Percentiles rank a stretch among this genome's conserved stretches.
Evolutionary conservation across 257 asterid species (phyloP).

Genomic region (Nicotiana noctiflora): DNA sequence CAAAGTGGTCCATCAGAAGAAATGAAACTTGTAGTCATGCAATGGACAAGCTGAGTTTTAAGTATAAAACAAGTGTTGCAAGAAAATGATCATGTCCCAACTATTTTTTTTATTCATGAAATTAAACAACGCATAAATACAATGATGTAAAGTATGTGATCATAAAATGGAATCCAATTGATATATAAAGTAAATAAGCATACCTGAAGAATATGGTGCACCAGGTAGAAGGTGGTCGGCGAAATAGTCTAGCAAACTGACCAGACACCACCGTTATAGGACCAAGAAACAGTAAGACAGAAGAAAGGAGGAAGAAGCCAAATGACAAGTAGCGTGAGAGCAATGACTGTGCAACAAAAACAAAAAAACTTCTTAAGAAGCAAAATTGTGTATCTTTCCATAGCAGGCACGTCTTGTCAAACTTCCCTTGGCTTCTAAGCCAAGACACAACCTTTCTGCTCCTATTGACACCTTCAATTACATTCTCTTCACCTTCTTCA

Average conservation of each 20-base stretch:
- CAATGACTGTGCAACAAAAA: background rate
- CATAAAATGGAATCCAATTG: no score
- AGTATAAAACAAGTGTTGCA: no score
- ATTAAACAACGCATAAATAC: no score
- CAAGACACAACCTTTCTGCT: conserved; percentile 21
- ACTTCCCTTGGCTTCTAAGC: conserved; percentile 3
- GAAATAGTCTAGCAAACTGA: no score
- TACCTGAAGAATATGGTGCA: no score
- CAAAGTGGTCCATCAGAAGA: background rate
- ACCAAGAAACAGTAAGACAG: background rate
- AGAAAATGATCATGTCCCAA: no score
- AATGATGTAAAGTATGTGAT: no score
- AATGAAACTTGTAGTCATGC: background rate
- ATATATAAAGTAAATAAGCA: no score
- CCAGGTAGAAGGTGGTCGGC: no score
- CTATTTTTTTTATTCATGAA: no score
- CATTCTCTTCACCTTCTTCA: background rate
- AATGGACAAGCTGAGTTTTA: background rate
- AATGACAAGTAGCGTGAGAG: background rate
- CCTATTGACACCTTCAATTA: background rate
- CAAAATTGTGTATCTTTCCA: background rate
- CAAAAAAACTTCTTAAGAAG: background rate
- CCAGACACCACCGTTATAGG: no score
- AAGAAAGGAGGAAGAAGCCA: background rate
- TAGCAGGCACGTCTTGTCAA: background rate